These are phyloP conservation scores for Leucocoprinus birnbaumii DNA, from an alignment of 768 basidiomycete genomes.

Conservation along the genomic window DNA sequence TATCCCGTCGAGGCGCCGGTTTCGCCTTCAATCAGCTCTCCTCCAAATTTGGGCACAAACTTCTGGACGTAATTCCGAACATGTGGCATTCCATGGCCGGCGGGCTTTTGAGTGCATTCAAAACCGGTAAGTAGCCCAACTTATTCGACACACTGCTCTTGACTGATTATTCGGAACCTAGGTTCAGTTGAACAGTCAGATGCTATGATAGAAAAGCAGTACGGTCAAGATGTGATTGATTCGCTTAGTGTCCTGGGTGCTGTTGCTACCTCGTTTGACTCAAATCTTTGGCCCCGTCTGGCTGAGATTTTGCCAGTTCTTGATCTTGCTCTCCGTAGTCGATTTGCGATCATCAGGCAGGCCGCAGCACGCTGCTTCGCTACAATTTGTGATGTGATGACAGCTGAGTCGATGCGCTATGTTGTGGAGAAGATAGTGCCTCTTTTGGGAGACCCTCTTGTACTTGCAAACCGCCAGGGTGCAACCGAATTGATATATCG, in stretches of 20 bases:
- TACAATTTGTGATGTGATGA: constrained; percentile 84
- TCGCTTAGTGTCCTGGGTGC: constrained; percentile 87
- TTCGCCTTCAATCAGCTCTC: constrained; percentile 82
- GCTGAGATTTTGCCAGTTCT: constrained; percentile 74
- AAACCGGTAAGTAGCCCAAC: constrained; percentile 45
- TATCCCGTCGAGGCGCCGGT: constrained; percentile 84
- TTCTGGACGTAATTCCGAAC: constrained; percentile 82
- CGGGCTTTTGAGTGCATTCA: constrained; percentile 67
- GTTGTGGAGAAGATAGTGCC: constrained; percentile 88
- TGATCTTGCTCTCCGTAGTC: constrained; percentile 74
- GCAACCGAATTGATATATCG: constrained; percentile 89
- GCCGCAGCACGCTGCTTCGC: constrained; percentile 86
- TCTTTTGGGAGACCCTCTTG: constrained; percentile 73
- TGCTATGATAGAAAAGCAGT: constrained; percentile 61
- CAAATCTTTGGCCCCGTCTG: constrained; percentile 67
- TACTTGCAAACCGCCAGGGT: constrained; percentile 80
- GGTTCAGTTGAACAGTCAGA: constrained; percentile 61
- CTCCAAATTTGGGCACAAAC: constrained; percentile 61
- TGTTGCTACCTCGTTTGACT: constrained; percentile 72
- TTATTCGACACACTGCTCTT: background rate
- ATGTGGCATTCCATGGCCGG: constrained; percentile 95
- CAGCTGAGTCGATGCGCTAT: constrained; percentile 80
- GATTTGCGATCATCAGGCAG: constrained; percentile 87
- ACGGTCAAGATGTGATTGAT: constrained; percentile 90
- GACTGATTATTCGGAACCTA: constrained; percentile 19